Evolutionary conservation across 2,329 filamentous ascomycete genomes (phyloP).

Genomic region (Sporothrix euskadiensis): DNA sequence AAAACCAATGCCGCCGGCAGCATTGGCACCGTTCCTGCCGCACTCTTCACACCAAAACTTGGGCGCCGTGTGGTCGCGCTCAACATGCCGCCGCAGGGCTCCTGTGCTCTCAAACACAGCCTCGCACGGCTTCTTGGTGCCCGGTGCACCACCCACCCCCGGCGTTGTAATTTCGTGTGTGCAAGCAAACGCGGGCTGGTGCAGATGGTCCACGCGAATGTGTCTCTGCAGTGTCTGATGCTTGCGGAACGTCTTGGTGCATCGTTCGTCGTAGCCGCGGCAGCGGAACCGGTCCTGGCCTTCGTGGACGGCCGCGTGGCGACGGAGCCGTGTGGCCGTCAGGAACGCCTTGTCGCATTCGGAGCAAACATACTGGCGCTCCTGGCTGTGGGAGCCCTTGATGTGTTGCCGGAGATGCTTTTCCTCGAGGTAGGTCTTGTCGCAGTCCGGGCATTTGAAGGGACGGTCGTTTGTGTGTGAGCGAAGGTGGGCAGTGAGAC

Average conservation of each 20-base stretch:
- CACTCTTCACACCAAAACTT: conserved; percentile 80
- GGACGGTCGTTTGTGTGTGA: conserved; percentile 85
- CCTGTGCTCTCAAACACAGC: conserved; percentile 72
- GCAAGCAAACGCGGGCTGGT: conserved; percentile 71
- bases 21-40: conserved; percentile 30
- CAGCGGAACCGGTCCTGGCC: conserved; percentile 75
- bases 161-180: conserved; percentile 42
- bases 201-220: conserved; percentile 72
- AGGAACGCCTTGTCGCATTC: conserved; percentile 80
- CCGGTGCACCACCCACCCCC: conserved; percentile 26
- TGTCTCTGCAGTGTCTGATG: conserved; percentile 83
- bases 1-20: conserved; percentile 53
- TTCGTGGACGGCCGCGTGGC: conserved; percentile 77
- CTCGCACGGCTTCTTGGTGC: conserved; percentile 50
- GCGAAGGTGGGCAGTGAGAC: conserved; percentile 75
- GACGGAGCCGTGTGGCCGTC: conserved; percentile 73
- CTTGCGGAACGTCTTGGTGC: conserved; percentile 80
- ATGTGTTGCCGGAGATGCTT: conserved; percentile 86
- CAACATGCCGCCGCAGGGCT: conserved; percentile 70
- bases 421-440: conserved; percentile 81
- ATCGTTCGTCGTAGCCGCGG: conserved; percentile 65
- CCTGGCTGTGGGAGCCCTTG: conserved; percentile 74
- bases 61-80: conserved; percentile 67
- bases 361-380: conserved; percentile 70
- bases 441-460: conserved; percentile 72